These are phyloP conservation scores for Hymenoscyphus repandus DNA, from an alignment of 2,329 filamentous ascomycete genomes.

Conservation along the genomic window DNA sequence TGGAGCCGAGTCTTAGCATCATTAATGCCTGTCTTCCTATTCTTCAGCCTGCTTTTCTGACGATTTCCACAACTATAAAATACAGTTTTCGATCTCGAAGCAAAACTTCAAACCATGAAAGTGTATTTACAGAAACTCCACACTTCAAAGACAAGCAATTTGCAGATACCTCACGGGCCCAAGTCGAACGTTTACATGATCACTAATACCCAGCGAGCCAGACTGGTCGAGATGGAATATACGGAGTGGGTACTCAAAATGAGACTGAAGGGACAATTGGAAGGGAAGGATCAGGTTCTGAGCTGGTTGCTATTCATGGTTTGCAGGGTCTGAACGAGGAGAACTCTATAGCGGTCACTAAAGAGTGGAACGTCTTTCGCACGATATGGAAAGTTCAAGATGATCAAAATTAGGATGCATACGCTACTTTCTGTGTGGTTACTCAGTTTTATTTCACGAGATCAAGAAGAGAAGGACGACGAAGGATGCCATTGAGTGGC, in stretches of 20 bases:
- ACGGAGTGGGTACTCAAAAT: neutral
- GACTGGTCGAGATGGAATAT: neutral
- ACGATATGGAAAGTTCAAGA: no score
- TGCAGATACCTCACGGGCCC: neutral
- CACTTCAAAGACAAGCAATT: neutral
- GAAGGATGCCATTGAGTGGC: no score
- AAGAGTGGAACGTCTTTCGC: neutral
- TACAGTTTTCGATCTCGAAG: neutral
- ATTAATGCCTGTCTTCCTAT: slow-evolving; percentile 1
- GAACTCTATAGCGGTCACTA: neutral
- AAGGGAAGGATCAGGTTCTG: neutral
- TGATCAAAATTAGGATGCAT: no score
- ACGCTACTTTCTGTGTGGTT: no score
- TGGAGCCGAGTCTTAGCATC: neutral
- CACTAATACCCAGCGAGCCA: neutral
- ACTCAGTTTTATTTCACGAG: no score
- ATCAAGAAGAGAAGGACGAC: no score
- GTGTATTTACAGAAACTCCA: neutral
- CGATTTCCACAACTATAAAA: neutral
- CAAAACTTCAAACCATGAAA: neutral
- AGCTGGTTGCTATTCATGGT: neutral
- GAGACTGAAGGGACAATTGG: neutral
- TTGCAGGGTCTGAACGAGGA: neutral
- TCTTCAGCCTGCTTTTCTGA: neutral
- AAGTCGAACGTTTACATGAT: neutral